Evolutionary conservation across 2,329 filamentous ascomycete genomes (phyloP), one percentile per base, ranked within the genome.

Genomic region (Apiospora arundinis): DNA sequence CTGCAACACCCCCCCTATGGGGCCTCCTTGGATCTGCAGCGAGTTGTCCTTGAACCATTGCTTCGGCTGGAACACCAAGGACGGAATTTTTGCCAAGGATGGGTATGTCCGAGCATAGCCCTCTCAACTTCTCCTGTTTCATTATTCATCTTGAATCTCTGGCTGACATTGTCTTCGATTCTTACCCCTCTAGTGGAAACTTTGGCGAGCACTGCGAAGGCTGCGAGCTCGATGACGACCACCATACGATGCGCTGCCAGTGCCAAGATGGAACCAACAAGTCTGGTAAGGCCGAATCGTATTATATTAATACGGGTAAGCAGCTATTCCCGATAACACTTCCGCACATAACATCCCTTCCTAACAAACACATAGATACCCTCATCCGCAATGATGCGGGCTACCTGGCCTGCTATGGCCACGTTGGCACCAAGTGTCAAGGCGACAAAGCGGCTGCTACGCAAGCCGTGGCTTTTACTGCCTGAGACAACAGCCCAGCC

Each of bases 1-100:
- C 69, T 70, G 69, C 60, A 48, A 70, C 12, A 70, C 69, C 4
- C 69, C 69, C n/a, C 69, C 69, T 12, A 70, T 70, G 69, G 63
- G 69, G 2, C 69, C 69, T 1, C 69, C 69, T 42, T 70, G 69
- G 69, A 67, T 70, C 23, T 70, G 69, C 45, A 67, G 56, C 44
- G 28, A 67, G 1, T 46, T 70, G 25, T 9, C 56, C 44, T 21
- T 70, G 42, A 67, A 70, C 63, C 7, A 49, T 8, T 70, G 69
- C 25, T 67, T 52, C 28, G 56, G 16, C 16, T 66, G 18, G 37
- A 66, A 16, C n/a, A 16, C 8, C 8, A 25, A 25, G 18, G 37
- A 44, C 5, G 63, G 63, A 23, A 66, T 66, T 6, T 25, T 44
- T 23, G 63, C 37, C 3, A 44, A 25, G 16, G 63, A 66, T 21